These are phyloP conservation scores for Wickerhamiella vanderwaltii DNA, from an alignment of 805 yeast genomes.

Conservation along the genomic window DNA sequence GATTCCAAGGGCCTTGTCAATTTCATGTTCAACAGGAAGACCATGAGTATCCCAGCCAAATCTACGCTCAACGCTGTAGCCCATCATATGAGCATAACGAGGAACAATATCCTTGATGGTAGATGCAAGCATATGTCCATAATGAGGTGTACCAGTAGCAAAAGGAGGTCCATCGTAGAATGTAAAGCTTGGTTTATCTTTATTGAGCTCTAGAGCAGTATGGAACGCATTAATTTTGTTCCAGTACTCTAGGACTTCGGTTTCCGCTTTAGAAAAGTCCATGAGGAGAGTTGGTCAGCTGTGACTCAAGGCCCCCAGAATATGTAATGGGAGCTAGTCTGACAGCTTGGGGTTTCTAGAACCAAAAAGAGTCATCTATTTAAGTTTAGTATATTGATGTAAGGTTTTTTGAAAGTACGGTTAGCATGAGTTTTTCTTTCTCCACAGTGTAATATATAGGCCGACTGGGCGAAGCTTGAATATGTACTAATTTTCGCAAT, in stretches of 20 bases:
- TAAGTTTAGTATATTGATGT: background rate
- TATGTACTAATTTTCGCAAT: too few relatives aligned
- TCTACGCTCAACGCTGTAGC: constrained; percentile 89
- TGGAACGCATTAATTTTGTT: constrained; percentile 90
- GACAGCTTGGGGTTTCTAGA: too few relatives aligned
- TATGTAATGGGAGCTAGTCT: too few relatives aligned
- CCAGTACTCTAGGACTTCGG: constrained; percentile 70
- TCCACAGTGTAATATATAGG: background rate
- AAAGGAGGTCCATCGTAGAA: constrained; percentile 99
- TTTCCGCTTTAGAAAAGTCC: constrained; percentile 80
- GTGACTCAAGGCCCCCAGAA: constrained; percentile 5
- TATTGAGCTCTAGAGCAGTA: constrained; percentile 65
- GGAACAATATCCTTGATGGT: constrained; percentile 97
- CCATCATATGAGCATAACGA: constrained; percentile 95
- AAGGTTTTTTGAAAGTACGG: background rate
- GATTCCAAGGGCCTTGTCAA: constrained; percentile 92
- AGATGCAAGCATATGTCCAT: constrained; percentile 94
- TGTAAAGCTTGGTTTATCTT: constrained; percentile 77
- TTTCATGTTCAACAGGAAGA: constrained; percentile 94
- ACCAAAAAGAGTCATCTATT: background rate
- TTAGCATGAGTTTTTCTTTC: background rate
- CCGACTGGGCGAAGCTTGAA: too few relatives aligned
- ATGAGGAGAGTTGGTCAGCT: constrained; percentile 19
- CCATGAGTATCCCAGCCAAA: constrained; percentile 99
- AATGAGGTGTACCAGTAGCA: constrained; percentile 99